Evolutionary conservation across 129 eudicot species (phyloP), one percentile per base, ranked within the genome.

Genomic region (Tagetes erecta): DNA sequence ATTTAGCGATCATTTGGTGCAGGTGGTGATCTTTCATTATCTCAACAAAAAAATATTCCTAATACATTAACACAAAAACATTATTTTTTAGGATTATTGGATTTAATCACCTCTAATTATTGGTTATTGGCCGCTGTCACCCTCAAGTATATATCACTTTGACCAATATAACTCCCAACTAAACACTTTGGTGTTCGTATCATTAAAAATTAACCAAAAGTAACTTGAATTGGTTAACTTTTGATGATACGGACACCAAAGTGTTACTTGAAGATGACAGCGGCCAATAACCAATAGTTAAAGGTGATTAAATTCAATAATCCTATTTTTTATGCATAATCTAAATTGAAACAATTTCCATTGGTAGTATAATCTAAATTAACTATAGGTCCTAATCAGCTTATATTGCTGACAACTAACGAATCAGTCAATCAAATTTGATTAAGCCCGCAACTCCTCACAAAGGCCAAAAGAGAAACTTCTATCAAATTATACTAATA

Each of bases 401-500:
- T 67, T 42, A 67, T 40, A 38, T n/a, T 47, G 44, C 8, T 30
- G 33, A 31, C 31, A 10, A 57, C 7, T 58, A 62, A 62, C 8
- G 68, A 72, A 72, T 34, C 4, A 59, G 68, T 58, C 77, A 72
- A 72, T 6, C 36, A 58, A 42, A 58, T 27, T 11, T 67, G 30
- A 36, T 44, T 31, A 30, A 41, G 40, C 76, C 67, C 31, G 67
- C 55, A 72, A 40, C 41, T 5, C 39, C 27, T 51, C 20, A 50
- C 10, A 8, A 70, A 12, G 58, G 65, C 40, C 65, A 59, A 59
- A 59, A 56, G 13, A 56, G 63, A 56, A 56, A 27, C 63, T 56
- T 56, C 63, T 11, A 56, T 56, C 11, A 56, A 14, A 27, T 55
- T 27, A 11, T 5, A 56, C 11, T 27, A 56, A 5, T 4, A 20